Percentiles rank a stretch among this genome's conserved stretches.
Evolutionary conservation across 805 yeast species (phyloP).

Genomic region (Priceomyces medius): DNA sequence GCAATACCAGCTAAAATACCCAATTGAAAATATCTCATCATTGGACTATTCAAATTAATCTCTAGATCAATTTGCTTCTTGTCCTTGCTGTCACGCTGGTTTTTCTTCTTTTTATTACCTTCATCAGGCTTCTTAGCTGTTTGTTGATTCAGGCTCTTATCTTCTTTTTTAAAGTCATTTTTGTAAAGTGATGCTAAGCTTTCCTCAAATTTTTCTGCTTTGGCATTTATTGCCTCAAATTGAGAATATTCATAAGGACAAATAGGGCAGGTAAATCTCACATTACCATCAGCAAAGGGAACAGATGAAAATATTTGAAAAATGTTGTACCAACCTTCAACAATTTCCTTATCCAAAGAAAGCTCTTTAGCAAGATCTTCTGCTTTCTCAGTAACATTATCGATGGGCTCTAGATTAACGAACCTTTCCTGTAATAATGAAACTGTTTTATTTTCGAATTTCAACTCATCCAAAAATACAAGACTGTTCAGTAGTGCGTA

Average conservation of each 20-base stretch:
- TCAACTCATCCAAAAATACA: conserved; percentile 26
- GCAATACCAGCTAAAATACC: conserved; percentile 31
- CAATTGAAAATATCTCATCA: conserved; percentile 28
- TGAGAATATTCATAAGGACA: conserved; percentile 29
- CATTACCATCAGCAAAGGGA: conserved; percentile 22
- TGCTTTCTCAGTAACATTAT: conserved; percentile 9
- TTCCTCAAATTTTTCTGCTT: conserved; percentile 11
- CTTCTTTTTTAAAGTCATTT: not conserved
- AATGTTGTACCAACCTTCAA: conserved; percentile 28
- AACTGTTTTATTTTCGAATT: conserved; percentile 24
- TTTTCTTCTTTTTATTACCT: conserved; percentile 9
- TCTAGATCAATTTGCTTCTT: conserved; percentile 21
- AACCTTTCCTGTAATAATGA: conserved; percentile 18
- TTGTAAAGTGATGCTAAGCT: conserved; percentile 5
- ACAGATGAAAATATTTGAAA: conserved; percentile 26
- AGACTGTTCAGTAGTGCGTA: conserved; percentile 28
- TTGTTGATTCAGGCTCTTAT: not conserved
- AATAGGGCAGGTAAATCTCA: conserved; percentile 22
- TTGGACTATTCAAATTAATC: conserved; percentile 22
- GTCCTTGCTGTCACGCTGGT: conserved; percentile 13
- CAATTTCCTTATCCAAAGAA: conserved; percentile 14
- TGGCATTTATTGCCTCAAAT: conserved; percentile 12
- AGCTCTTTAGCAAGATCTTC: conserved; percentile 13
- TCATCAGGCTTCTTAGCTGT: conserved; percentile 9
- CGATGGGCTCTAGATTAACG: conserved; percentile 14